phyloP scores from a whole-genome alignment of 2,329 filamentous ascomycete genomes.

The Penicillium sp. region DNA sequence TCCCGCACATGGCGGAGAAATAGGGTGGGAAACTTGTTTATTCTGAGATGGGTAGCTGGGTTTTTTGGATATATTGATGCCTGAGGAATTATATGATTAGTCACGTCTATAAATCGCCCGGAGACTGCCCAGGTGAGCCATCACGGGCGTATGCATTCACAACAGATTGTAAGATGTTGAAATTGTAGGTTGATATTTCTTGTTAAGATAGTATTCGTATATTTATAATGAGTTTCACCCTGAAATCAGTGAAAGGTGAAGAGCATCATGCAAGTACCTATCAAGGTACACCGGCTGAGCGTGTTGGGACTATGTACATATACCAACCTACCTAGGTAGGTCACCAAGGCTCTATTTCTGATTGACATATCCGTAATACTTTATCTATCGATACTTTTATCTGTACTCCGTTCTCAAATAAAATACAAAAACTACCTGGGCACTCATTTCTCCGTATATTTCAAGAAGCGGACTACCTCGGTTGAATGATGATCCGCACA shows the following conservation, averaged over 20 bases:
- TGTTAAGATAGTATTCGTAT: fast-evolving
- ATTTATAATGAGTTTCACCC: background rate
- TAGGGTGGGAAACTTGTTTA: background rate
- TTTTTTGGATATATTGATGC: slow-evolving; percentile 10
- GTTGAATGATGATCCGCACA: slow-evolving; percentile 37
- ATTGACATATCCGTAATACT: too few relatives aligned
- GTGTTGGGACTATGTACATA: background rate
- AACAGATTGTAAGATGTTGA: background rate
- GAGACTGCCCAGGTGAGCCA: too few relatives aligned
- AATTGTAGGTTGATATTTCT: background rate
- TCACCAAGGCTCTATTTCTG: background rate
- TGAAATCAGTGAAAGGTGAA: background rate
- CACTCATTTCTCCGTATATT: background rate
- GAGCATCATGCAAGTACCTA: background rate
- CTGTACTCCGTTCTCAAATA: too few relatives aligned
- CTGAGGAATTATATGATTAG: slow-evolving; percentile 16
- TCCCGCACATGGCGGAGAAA: slow-evolving; percentile 47
- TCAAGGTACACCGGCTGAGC: background rate
- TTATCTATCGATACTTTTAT: background rate
- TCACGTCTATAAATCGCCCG: slow-evolving; percentile 9
- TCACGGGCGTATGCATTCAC: background rate
- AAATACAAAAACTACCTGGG: background rate
- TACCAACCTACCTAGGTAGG: too few relatives aligned
- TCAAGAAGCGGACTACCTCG: slow-evolving; percentile 19
- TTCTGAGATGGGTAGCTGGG: background rate